Evolutionary conservation across 129 eudicot genomes (phyloP).

Genomic region (Centrapalus pauciflorus): DNA sequence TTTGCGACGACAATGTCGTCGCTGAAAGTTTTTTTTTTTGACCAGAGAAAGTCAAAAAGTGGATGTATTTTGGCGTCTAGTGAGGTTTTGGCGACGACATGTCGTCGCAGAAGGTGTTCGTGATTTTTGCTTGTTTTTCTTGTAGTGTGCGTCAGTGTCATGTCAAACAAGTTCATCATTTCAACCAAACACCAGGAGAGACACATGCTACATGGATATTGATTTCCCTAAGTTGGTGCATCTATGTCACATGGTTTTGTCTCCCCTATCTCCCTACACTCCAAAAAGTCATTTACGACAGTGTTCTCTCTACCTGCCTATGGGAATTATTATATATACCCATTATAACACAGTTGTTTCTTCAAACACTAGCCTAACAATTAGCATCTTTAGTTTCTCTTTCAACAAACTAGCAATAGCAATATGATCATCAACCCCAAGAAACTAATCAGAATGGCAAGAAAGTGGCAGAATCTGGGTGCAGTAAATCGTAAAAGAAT

Average conservation of each 20-base stretch:
- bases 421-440: slow-evolving; percentile 42
- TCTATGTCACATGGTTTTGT: slow-evolving; percentile 18
- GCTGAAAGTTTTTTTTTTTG: too few relatives aligned
- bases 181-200: neutral
- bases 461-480: slow-evolving; percentile 37
- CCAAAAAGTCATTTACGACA: slow-evolving; percentile 2
- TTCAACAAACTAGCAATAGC: neutral
- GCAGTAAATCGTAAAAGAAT: slow-evolving; percentile 4
- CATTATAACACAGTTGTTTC: neutral
- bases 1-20: too few relatives aligned
- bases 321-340: slow-evolving; percentile 5
- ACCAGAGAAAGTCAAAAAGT: too few relatives aligned
- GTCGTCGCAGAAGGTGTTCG: too few relatives aligned
- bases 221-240: neutral
- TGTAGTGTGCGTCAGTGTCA: too few relatives aligned
- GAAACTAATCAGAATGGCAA: slow-evolving; percentile 46
- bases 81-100: too few relatives aligned
- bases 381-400: neutral
- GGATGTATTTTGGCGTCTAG: too few relatives aligned
- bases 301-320: neutral
- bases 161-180: slow-evolving; percentile 6
- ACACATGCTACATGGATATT: slow-evolving; percentile 15
- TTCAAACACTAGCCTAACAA: slow-evolving; percentile 4
- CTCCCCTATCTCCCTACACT: slow-evolving; percentile 6
- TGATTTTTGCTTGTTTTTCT: too few relatives aligned